Percentiles rank a stretch among this genome's conserved stretches.
These are phyloP conservation scores for Dendryphion nanum DNA, from an alignment of 2,329 filamentous ascomycete species.

Conservation along the genomic window DNA sequence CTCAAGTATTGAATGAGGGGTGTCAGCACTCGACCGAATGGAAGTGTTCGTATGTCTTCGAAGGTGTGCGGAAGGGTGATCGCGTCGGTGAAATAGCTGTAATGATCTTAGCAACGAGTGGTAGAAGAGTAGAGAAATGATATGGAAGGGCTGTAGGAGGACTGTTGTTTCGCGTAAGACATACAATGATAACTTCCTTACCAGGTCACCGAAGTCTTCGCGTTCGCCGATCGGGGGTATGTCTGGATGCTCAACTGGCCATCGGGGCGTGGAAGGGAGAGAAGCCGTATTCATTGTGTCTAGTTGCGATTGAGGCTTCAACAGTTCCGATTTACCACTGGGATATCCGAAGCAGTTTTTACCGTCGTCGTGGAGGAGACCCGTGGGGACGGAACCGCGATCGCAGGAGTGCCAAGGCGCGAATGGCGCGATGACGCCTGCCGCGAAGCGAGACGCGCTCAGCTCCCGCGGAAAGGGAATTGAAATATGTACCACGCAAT, in stretches of 20 bases:
- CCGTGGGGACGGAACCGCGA: background rate
- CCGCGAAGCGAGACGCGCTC: background rate
- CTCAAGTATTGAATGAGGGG: slow-evolving; percentile 66
- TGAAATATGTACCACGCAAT: too few species aligned
- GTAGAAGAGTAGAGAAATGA: slow-evolving; percentile 11
- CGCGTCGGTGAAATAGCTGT: slow-evolving; percentile 52
- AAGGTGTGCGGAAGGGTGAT: slow-evolving; percentile 67
- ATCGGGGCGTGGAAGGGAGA: slow-evolving; percentile 25
- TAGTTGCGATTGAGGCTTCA: too few species aligned
- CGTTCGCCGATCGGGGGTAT: slow-evolving; percentile 58
- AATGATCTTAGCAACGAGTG: background rate
- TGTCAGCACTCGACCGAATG: slow-evolving; percentile 57
- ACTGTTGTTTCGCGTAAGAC: slow-evolving; percentile 6
- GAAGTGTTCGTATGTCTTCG: slow-evolving; percentile 69
- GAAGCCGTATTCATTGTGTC: slow-evolving; percentile 30
- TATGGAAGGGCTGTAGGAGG: slow-evolving; percentile 1
- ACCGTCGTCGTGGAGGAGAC: background rate
- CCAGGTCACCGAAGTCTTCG: slow-evolving; percentile 63
- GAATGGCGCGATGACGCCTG: background rate
- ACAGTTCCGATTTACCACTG: background rate
- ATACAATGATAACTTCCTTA: slow-evolving; percentile 66
- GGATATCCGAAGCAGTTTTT: background rate
- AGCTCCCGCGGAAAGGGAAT: too few species aligned
- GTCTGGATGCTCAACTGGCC: slow-evolving; percentile 26
- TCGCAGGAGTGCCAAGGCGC: too few species aligned